Conservation (phyloP, 2,329 filamentous ascomycete genomes). For the Eutypa lata region DNA sequence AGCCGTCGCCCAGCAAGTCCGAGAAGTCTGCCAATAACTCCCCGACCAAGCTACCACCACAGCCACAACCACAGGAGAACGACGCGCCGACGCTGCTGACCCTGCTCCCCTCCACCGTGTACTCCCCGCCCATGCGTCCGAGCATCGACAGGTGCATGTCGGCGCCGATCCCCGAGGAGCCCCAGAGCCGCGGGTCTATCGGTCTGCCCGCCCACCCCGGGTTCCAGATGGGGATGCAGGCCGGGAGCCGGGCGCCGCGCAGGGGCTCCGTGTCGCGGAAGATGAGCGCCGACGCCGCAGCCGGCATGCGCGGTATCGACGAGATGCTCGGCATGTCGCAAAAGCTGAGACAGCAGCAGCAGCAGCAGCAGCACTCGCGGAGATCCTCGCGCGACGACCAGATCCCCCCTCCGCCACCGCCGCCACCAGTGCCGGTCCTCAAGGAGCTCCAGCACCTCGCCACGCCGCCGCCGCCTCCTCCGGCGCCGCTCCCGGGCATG, state of each 20-base stretch:
- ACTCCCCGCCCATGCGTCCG: constrained; percentile 50
- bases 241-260: constrained; percentile 21
- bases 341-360: too few species aligned
- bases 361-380: constrained; percentile 32
- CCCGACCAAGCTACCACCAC: constrained; percentile 27
- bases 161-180: constrained; percentile 51
- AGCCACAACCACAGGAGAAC: too few species aligned
- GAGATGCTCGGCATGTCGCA: constrained; percentile 38
- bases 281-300: constrained; percentile 33
- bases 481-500: constrained; percentile 50
- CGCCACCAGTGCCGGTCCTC: constrained; percentile 53
- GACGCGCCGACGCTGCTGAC: constrained; percentile 35
- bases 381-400: constrained; percentile 49
- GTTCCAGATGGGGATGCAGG: constrained; percentile 32
- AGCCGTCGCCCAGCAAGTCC: constrained; percentile 31
- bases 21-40: constrained; percentile 25
- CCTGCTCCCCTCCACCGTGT: constrained; percentile 57
- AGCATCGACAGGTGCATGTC: constrained; percentile 61
- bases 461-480: constrained; percentile 58
- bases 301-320: constrained; percentile 45
- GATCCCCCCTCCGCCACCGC: constrained; percentile 51
- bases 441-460: constrained; percentile 63
- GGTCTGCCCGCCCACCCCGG: constrained; percentile 38
- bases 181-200: constrained; percentile 29
- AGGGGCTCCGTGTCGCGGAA: constrained; percentile 32